phyloP scores from a whole-genome alignment of 371 early-diverging fungal genomes.

The Circinella umbellata region DNA sequence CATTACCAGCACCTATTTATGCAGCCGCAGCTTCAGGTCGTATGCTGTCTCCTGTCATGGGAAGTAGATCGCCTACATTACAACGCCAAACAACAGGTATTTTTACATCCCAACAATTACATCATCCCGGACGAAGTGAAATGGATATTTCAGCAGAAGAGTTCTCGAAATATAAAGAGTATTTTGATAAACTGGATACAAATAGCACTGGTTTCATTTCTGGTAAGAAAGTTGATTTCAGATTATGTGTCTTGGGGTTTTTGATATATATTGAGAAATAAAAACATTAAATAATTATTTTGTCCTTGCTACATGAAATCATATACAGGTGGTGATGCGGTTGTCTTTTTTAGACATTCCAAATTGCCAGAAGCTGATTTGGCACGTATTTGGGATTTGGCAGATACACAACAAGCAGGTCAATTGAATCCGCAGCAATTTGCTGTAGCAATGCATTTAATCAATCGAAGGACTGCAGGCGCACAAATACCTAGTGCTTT shows the following conservation, averaged over 20 bases:
- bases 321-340: constrained; percentile 66
- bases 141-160: constrained; percentile 37
- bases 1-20: constrained; percentile 63
- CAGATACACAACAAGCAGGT: constrained; percentile 53
- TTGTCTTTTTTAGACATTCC: constrained; percentile 78
- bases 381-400: constrained; percentile 77
- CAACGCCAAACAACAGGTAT: constrained; percentile 15
- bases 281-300: not conserved
- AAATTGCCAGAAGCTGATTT: constrained; percentile 68
- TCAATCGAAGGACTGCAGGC: constrained; percentile 55
- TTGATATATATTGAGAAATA: not conserved
- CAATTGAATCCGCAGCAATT: constrained; percentile 54
- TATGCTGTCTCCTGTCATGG: constrained; percentile 33
- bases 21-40: constrained; percentile 59
- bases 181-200: constrained; percentile 39
- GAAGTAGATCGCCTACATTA: constrained; percentile 19
- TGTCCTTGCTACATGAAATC: too few species aligned
- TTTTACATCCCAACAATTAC: constrained; percentile 19
- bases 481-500: constrained; percentile 42
- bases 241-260: not conserved
- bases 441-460: constrained; percentile 67
- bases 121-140: constrained; percentile 16
- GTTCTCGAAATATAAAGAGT: constrained; percentile 32
- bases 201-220: constrained; percentile 36
- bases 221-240: constrained; percentile 17